A percentile compares a stretch with the other conserved stretches of the same genome.
Evolutionary conservation across 768 basidiomycete genomes (phyloP).

Genomic region (Dioszegia aurantiaca): DNA sequence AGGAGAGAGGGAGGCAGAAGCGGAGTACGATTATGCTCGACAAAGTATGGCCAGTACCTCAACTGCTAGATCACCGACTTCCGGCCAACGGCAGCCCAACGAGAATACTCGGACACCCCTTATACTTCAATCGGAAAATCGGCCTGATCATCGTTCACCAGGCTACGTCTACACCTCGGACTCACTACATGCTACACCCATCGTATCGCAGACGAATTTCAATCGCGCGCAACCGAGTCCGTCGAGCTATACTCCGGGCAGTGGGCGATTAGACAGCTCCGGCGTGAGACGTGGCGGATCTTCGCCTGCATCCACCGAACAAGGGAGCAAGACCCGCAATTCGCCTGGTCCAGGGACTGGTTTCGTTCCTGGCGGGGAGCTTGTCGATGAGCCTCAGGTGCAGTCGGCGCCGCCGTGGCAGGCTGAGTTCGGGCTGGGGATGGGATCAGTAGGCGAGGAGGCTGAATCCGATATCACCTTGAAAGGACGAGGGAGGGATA

Average conservation of each 20-base stretch:
- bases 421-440: slow-evolving; percentile 25
- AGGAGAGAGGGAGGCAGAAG: too few relatives aligned
- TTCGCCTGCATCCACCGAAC: background rate
- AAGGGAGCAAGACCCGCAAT: background rate
- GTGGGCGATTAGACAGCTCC: slow-evolving; percentile 6
- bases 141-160: slow-evolving; percentile 8
- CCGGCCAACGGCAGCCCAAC: background rate
- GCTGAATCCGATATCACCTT: slow-evolving; percentile 19
- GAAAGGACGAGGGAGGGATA: slow-evolving; percentile 12
- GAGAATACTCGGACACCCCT: slow-evolving; percentile 4
- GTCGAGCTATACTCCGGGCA: slow-evolving; percentile 8
- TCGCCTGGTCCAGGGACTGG: background rate
- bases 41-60: background rate
- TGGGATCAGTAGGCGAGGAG: slow-evolving; percentile 11
- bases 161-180: slow-evolving; percentile 7
- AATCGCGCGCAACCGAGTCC: slow-evolving; percentile 6
- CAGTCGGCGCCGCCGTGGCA: slow-evolving; percentile 33
- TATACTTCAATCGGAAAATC: background rate
- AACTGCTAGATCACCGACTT: background rate
- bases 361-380: background rate
- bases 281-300: slow-evolving; percentile 2
- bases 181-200: slow-evolving; percentile 10
- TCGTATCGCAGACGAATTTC: slow-evolving; percentile 12
- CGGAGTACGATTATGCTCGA: background rate
- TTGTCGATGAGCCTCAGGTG: background rate